Evolutionary conservation across 352 stramenopile genomes (phyloP), one percentile per base, ranked within the genome.

Genomic region (Globisporangium megalacanthum): DNA sequence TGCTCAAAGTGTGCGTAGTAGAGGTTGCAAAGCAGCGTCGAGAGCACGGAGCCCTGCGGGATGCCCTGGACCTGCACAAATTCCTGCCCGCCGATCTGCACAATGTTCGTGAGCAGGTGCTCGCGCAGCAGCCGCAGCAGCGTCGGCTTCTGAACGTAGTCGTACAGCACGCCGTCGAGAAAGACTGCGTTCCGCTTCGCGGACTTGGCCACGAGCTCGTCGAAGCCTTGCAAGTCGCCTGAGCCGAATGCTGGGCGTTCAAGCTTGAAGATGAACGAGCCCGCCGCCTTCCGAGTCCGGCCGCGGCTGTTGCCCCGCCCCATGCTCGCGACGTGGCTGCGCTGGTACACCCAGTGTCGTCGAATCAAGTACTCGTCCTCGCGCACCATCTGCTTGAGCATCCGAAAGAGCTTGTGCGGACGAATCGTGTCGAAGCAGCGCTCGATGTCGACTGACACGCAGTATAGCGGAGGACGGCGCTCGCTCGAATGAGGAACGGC

Each of bases 361-460:
- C 79, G 79, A 20, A 93, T 71, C 10, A 93, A 58, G 31, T 93
- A 93, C 49, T 88, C 74, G 1, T 91, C 77, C 68, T 93, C 77
- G 46, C 56, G 54, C 3, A 93, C 56, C 2, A 75, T 59, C 47
- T 81, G 81, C 35, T 88, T 88, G 8, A 93, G 56, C 11, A 89
- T 65, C 15, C 79, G 68, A 33, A 86, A 79, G 3, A 93, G 66
- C 58, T 85, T 88, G 4, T 61, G 65, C 5, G 77, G 74, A 6
- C 73, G 76, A 52, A 93, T 92, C 1, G 77, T 92, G 65, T 93
- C 83, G 52, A 93, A 93, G 41, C 83, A 93, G 3, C 79, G 70
- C 46, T 90, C 81, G n/a, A 92, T 77, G 33, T 93, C 83, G 8
- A 93, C 75, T 7, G 72, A 73, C 6, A 89, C 78, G 45, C 74